phyloP scores from a whole-genome alignment of 1,284 basidiomycete genomes.

The Phylloporus sp. region DNA sequence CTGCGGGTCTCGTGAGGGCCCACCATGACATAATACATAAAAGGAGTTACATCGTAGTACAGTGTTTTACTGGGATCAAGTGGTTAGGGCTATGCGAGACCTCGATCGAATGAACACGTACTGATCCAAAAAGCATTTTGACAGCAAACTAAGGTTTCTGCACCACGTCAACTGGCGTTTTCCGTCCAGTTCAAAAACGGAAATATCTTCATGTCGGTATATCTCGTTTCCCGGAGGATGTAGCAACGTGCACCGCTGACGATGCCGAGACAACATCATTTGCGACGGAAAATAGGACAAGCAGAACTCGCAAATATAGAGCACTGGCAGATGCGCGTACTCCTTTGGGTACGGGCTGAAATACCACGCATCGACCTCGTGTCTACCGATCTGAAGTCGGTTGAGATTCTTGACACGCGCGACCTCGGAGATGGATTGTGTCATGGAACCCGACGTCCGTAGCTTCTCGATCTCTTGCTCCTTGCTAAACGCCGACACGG shows the following conservation, averaged over 20 bases:
- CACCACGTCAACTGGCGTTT: constrained; percentile 97
- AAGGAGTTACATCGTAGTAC: constrained; percentile 99
- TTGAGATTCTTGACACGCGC: constrained; percentile 99
- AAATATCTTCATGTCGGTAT: constrained; percentile 95
- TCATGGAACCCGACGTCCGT: constrained; percentile 98
- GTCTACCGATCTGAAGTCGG: constrained; percentile 93
- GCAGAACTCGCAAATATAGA: constrained; percentile 99
- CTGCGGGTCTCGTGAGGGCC: constrained; percentile 27
- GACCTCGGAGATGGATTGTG: constrained; percentile 96
- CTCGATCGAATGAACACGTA: constrained; percentile 46
- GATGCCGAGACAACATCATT: constrained; percentile 91
- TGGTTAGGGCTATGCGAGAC: not conserved
- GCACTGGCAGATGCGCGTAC: constrained; percentile 92
- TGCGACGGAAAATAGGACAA: constrained; percentile 88
- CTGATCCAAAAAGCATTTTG: constrained; percentile 99
- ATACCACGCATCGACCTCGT: constrained; percentile 99
- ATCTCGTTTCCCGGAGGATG: constrained; percentile 99
- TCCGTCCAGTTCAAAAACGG: constrained; percentile 98
- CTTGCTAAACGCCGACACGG: constrained; percentile 79
- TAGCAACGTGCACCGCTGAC: constrained; percentile 89
- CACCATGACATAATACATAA: constrained; percentile 99
- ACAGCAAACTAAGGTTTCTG: constrained; percentile 94
- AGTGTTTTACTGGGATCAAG: constrained; percentile 85
- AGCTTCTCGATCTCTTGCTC: constrained; percentile 99
- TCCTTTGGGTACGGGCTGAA: constrained; percentile 99